Conservation (phyloP, 2,329 filamentous ascomycete species). For the Hypoxylon sp. region DNA sequence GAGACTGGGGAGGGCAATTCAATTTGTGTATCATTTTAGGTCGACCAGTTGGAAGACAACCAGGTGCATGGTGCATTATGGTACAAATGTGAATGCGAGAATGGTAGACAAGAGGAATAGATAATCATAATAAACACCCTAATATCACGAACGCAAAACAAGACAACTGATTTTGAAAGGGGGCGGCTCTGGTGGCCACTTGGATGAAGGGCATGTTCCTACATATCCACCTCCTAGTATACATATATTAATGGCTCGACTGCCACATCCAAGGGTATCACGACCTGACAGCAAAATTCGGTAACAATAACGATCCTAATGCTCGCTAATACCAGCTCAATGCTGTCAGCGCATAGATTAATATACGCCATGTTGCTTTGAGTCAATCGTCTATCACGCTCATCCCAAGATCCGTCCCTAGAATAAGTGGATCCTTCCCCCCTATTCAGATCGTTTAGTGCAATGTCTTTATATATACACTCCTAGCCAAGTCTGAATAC, state of each 20-base stretch:
- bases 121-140: not conserved
- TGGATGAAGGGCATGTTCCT: not conserved
- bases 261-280: not conserved
- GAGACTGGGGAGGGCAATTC: not conserved
- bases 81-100: too few species aligned
- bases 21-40: not conserved
- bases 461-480: too few species aligned
- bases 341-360: not conserved
- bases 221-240: too few species aligned
- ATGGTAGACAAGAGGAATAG: not conserved
- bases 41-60: too few species aligned
- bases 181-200: not conserved
- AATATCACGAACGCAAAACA: not conserved
- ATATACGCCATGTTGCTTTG: not conserved
- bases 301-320: not conserved
- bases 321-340: not conserved
- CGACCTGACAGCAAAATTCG: not conserved
- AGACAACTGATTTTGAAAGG: not conserved
- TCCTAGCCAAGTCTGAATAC: not conserved
- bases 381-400: not conserved
- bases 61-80: too few species aligned
- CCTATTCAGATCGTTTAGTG: not conserved
- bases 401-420: not conserved
- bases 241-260: too few species aligned
- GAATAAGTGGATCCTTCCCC: not conserved